Base-by-base conservation (phyloP, 2,329 filamentous ascomycete genomes). In the Xylaria sp. region DNA sequence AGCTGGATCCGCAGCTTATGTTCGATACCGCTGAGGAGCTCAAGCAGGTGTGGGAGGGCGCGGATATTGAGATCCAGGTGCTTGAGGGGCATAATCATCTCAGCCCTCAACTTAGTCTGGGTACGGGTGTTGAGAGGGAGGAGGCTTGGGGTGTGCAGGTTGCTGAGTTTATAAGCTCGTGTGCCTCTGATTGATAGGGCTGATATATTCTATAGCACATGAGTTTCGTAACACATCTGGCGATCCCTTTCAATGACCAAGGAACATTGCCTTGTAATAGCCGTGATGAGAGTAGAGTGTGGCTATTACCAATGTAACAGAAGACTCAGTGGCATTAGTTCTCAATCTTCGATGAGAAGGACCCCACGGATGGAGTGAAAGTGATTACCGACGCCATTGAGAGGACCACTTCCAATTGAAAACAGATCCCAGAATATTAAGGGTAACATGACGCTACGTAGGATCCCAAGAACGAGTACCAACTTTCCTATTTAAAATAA, bases 21-120 rank as follows among this genome's bases (percentile, higher is more conserved):
- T 58, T 68, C 37, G 68, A 74, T 1, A 70, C 76, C 18, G 69
- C 69, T 0, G 63, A 73, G 58, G 70, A 77, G 23, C 75, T 78
- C 20, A 70, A 65, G 60, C 62, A 70, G 28, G 66, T 58, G 48
- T 78, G 76, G 76, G 8, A 51, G 20, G 70, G 46, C 3, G 61
- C 34, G 1, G 71, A 74, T 34, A 67, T 73, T 23, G 70, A 70
- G 32, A 66, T 70, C 8, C 69, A 71, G n/a, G 63, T 75, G 18
- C 65, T 78, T 9, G 58, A 74, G 46, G 76, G 77, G 0, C 77
- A 79, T 62, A 79, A 79, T 44, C 77, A 79, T 48, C 76, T 78
- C 20, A 79, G 77, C 34, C 75, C 76, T 0, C 74, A 74, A 23
- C 54, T 77, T 1, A 69, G 72, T 1, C 62, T 79, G 1, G 62